Evolutionary conservation across 208 protist genomes (phyloP), one percentile per base, ranked within the genome.

Genomic region (Naegleria lovaniensis): DNA sequence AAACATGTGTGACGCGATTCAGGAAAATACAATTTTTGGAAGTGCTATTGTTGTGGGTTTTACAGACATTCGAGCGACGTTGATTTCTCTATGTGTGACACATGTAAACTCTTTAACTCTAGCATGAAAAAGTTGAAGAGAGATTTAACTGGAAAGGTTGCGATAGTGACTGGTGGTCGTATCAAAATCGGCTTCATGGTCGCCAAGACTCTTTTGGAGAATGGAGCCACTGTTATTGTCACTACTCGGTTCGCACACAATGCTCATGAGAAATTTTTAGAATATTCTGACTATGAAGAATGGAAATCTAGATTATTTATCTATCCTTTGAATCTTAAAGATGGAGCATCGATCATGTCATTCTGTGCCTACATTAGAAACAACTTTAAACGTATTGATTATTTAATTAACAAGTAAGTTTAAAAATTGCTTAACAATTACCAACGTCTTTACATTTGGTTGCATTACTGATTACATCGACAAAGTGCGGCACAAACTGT

Each of bases 141-240:
- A 85, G 92, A 93, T 84, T 67, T 93, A 33, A 43, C 19, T 83
- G 91, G 91, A 1, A 92, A 93, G 13, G 16, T 91, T 22, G 92
- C 84, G 13, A 59, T 93, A n/a, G 59, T 93, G 38, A 93, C 92
- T 1, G 92, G 91, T 40, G 84, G 48, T 33, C 95, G 97, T 84
- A 97, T 98, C 91, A 98, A 98, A 91, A 98, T 98, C 93, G 97
- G 97, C 33, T 97, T 96, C 91, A 95, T 95, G 1, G 96, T 97
- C 94, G 93, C 95, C 33, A 90, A 97, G 29, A 96, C 95, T 40
- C 93, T 98, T 84, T 93, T 98, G 75, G 94, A 95, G 9, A 95
- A 95, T 90, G 96, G 96, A 36, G 96, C 95, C 48, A 94, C 91
- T 40, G 90, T 98, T 41, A 93, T 98, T 36, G 97, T 95, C 36